Evolutionary conservation across 2,329 filamentous ascomycete species (phyloP).

Genomic region (Madurella mycetomatis): DNA sequence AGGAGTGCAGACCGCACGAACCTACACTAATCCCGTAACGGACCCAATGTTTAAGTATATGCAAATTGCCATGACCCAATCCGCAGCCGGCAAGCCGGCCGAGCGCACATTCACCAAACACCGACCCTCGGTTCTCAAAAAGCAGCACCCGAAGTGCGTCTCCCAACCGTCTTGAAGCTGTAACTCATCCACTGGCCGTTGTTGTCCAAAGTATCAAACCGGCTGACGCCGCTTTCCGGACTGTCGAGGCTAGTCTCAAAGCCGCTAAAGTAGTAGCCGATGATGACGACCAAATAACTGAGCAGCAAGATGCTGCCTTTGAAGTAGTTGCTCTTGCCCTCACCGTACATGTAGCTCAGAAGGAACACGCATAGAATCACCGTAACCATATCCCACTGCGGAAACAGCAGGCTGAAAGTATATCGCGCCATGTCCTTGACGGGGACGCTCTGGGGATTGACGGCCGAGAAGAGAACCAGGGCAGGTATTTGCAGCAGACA

Average conservation of each 20-base stretch:
- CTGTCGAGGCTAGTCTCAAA: conserved; percentile 41
- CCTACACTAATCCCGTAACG: too few species aligned
- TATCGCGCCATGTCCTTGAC: conserved; percentile 48
- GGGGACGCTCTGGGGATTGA: conserved; percentile 46
- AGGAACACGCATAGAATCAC: conserved; percentile 95
- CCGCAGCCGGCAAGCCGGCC: too few species aligned
- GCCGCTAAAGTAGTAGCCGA: conserved; percentile 83
- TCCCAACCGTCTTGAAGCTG: conserved; percentile 49
- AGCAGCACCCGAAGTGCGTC: conserved; percentile 37
- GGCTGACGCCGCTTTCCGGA: conserved; percentile 36
- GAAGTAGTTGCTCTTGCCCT: conserved; percentile 99
- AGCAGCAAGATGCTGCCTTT: conserved; percentile 94
- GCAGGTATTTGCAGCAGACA: conserved; percentile 92
- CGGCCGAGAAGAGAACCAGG: conserved; percentile 82
- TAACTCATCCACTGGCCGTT: conserved; percentile 48
- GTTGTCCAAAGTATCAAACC: conserved; percentile 51
- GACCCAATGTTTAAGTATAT: too few species aligned
- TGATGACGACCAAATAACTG: conserved; percentile 86
- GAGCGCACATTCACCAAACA: not conserved
- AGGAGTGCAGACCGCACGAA: too few species aligned
- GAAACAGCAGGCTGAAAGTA: conserved; percentile 86
- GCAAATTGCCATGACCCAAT: too few species aligned
- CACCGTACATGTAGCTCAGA: conserved; percentile 94
- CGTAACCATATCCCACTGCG: conserved; percentile 98
- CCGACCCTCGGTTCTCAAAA: conserved; percentile 22